Percentiles rank a stretch among this genome's conserved stretches.
These are phyloP conservation scores for Cutaneotrichosporon sp. DNA, from an alignment of 1,284 basidiomycete genomes.

Conservation along the genomic window DNA sequence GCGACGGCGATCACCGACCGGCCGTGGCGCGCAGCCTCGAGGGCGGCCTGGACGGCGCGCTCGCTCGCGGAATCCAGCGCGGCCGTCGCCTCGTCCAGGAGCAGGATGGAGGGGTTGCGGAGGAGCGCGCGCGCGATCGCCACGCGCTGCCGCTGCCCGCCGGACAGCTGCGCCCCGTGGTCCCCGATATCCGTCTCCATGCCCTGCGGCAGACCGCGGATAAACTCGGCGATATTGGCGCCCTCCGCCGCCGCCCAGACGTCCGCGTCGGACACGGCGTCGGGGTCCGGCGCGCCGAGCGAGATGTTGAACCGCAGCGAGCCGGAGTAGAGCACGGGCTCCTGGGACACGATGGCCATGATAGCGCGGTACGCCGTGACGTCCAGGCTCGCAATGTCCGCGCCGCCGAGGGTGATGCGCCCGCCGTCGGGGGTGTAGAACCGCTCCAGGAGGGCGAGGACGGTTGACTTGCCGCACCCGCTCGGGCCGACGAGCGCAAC, in stretches of 20 bases:
- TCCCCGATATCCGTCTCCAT: conserved; percentile 92
- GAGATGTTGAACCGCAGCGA: conserved; percentile 85
- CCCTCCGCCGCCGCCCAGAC: conserved; percentile 78
- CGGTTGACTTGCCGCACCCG: conserved; percentile 63
- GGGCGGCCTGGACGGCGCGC: conserved; percentile 88
- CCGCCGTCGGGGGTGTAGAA: conserved; percentile 59
- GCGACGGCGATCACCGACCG: conserved; percentile 92
- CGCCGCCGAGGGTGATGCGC: conserved; percentile 66
- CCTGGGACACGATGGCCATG: conserved; percentile 88
- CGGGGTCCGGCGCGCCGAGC: conserved; percentile 81
- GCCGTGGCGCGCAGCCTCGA: conserved; percentile 87
- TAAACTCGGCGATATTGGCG: conserved; percentile 87
- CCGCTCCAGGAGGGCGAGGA: conserved; percentile 59
- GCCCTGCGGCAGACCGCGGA: conserved; percentile 79
- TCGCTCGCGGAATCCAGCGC: conserved; percentile 92
- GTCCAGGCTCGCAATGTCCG: conserved; percentile 77
- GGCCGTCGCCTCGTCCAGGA: conserved; percentile 92
- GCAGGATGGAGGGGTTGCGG: conserved; percentile 86
- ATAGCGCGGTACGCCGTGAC: conserved; percentile 79
- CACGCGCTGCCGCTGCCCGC: conserved; percentile 73
- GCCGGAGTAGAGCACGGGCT: conserved; percentile 87
- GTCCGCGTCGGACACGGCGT: conserved; percentile 84
- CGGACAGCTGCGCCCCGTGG: conserved; percentile 89
- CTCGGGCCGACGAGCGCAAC: conserved; percentile 88
- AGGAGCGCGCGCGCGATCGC: conserved; percentile 96